A percentile compares a stretch with the other conserved stretches of the same genome.
phyloP scores from a whole-genome alignment of 192 early-diverging fungal genomes.

The Backusella sp. region DNA sequence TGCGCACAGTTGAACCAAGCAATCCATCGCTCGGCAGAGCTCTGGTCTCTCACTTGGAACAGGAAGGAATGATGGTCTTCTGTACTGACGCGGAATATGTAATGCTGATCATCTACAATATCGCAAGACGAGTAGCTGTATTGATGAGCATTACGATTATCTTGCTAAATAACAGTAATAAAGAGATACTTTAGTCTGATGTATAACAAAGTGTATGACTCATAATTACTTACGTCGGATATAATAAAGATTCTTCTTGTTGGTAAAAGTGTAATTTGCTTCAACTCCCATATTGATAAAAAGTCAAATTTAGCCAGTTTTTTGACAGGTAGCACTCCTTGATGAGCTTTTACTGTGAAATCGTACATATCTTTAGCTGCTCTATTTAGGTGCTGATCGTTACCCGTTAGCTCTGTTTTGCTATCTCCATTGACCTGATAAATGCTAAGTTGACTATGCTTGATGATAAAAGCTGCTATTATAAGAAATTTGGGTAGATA shows the following conservation, averaged over 20 bases:
- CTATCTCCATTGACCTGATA: neutral
- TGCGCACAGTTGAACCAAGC: slow-evolving; percentile 23
- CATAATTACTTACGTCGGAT: slow-evolving; percentile 16
- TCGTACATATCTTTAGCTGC: slow-evolving; percentile 14
- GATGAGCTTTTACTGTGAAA: slow-evolving; percentile 13
- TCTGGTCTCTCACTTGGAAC: slow-evolving; percentile 29
- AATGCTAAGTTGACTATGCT: neutral
- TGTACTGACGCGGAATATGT: slow-evolving; percentile 19
- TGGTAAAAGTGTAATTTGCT: slow-evolving; percentile 27
- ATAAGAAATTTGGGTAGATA: slow-evolving; percentile 15
- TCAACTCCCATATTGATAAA: slow-evolving; percentile 33
- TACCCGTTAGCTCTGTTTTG: neutral
- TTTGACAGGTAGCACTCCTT: slow-evolving; percentile 32
- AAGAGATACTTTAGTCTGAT: neutral
- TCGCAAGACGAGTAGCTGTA: slow-evolving; percentile 14
- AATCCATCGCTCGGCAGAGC: slow-evolving; percentile 20
- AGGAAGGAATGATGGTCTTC: neutral
- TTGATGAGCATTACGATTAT: neutral
- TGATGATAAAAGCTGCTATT: neutral
- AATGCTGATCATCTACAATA: neutral
- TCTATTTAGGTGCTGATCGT: neutral
- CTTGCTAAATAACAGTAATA: neutral
- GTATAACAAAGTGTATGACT: neutral
- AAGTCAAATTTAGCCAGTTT: slow-evolving; percentile 19
- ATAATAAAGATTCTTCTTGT: slow-evolving; percentile 21